Percentiles rank a stretch among this genome's conserved stretches.
These are phyloP conservation scores for Mucor mucedo DNA, from an alignment of 371 early-diverging fungal species.

Conservation along the genomic window DNA sequence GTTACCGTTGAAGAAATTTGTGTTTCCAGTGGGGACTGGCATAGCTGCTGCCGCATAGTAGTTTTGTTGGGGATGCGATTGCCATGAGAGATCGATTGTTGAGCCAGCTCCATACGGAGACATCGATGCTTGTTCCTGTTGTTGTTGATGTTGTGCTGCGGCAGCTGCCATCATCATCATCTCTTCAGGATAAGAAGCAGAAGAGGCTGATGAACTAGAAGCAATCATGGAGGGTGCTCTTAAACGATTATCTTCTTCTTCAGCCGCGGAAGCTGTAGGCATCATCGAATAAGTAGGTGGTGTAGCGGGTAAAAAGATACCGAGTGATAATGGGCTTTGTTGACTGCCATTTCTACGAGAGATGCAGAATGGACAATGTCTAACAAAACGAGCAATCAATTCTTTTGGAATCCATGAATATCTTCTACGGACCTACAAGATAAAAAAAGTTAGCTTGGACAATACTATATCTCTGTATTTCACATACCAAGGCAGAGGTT, in stretches of 20 bases:
- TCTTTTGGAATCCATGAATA: slow-evolving; percentile 62
- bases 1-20: slow-evolving; percentile 1
- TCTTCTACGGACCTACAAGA: slow-evolving; percentile 12
- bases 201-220: slow-evolving; percentile 23
- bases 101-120: slow-evolving; percentile 13
- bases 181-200: slow-evolving; percentile 24
- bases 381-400: slow-evolving; percentile 56
- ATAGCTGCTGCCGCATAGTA: slow-evolving; percentile 4
- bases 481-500: slow-evolving; percentile 63
- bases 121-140: slow-evolving; percentile 16
- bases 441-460: neutral
- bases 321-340: slow-evolving; percentile 33
- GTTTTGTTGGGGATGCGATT: neutral
- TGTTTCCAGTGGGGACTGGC: neutral
- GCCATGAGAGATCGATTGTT: slow-evolving; percentile 25
- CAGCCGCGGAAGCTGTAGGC: slow-evolving; percentile 6
- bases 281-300: slow-evolving; percentile 35
- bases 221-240: slow-evolving; percentile 24
- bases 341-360: slow-evolving; percentile 50
- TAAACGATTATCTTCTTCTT: slow-evolving; percentile 14
- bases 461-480: neutral
- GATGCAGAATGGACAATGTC: slow-evolving; percentile 56
- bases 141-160: slow-evolving; percentile 9
- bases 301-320: slow-evolving; percentile 36
- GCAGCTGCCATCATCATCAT: slow-evolving; percentile 24